Base-by-base conservation (phyloP, 1,284 basidiomycete species). In the Wolfiporia cocos region DNA sequence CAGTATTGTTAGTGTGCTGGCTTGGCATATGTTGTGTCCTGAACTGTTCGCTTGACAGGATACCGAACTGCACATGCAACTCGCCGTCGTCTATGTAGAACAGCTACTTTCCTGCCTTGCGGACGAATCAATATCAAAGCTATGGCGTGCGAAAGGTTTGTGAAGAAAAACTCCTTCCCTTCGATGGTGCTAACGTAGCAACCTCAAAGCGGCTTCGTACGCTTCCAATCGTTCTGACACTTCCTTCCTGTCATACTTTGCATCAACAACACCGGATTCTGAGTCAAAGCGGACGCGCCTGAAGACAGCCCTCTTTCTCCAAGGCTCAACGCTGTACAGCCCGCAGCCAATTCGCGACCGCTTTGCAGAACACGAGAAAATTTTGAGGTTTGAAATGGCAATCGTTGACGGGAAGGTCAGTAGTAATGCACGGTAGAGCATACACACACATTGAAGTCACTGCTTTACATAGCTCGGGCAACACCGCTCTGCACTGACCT, bases 361-460 rank as follows among this genome's bases (percentile, higher is more conserved):
- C 18, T 59, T 92, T 6, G 58, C 69, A 22, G 64, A 69, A 9
- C 62, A 69, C 39, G 67, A 71, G 40, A 74, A 74, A 37, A 59
- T 78, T 3, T 68, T 94, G 2, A 69, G 68, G 23, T 69, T 89
- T 12, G 92, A 95, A 58, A 61, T 81, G 18, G 88, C 88, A 0
- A 78, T 95, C 26, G 67, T 94, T 2, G 76, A 90, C 45, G 89
- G 88, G 9, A 89, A 90, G 70, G 90, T 90, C 51, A 29, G 67
- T 55, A 37, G 14, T 18, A 23, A 26, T n/a, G n/a, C n/a, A n/a
- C n/a, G n/a, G n/a, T n/a, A n/a, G n/a, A n/a, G n/a, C n/a, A n/a
- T n/a, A n/a, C n/a, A n/a, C n/a, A n/a, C n/a, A 10, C 17, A 15
- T 5, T 15, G 3, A 11, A 21, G 5, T 20, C 9, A 22, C 17